A percentile compares a stretch with the other conserved stretches of the same genome.
Conservation (phyloP, 306 rosid genomes). For the Cucurbita moschata region DNA sequence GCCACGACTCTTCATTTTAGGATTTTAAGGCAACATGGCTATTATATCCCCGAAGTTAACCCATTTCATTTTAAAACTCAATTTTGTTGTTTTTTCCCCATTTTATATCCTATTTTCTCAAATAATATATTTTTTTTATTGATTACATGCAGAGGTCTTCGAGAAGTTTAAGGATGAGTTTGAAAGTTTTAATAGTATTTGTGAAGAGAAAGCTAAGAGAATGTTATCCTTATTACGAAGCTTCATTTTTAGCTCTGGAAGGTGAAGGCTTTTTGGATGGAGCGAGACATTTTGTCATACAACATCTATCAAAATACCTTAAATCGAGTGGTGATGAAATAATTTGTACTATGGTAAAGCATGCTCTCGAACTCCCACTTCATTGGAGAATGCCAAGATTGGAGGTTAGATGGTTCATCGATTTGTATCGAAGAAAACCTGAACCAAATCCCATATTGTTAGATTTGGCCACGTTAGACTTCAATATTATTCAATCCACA, state of each 20-base stretch:
- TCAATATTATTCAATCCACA: neutral
- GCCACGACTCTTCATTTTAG: constrained; percentile 17
- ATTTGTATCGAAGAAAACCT: neutral
- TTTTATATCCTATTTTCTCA: too few species aligned
- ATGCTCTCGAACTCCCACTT: constrained; percentile 27
- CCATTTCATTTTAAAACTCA: too few species aligned
- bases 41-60: constrained; percentile 10
- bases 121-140: too few species aligned
- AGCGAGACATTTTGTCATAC: constrained; percentile 8
- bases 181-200: neutral
- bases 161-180: constrained; percentile 3
- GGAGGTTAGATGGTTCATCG: constrained; percentile 15
- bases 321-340: neutral
- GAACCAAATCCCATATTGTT: neutral
- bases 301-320: neutral
- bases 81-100: too few species aligned
- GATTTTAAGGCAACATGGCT: constrained; percentile 23
- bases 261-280: constrained; percentile 17
- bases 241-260: constrained; percentile 10
- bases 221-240: constrained; percentile 23
- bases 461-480: neutral
- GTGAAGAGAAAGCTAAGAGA: neutral
- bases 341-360: neutral
- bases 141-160: constrained; percentile 6
- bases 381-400: constrained; percentile 22